phyloP scores from a whole-genome alignment of 768 basidiomycete genomes.

The Sarcomyxa edulis region DNA sequence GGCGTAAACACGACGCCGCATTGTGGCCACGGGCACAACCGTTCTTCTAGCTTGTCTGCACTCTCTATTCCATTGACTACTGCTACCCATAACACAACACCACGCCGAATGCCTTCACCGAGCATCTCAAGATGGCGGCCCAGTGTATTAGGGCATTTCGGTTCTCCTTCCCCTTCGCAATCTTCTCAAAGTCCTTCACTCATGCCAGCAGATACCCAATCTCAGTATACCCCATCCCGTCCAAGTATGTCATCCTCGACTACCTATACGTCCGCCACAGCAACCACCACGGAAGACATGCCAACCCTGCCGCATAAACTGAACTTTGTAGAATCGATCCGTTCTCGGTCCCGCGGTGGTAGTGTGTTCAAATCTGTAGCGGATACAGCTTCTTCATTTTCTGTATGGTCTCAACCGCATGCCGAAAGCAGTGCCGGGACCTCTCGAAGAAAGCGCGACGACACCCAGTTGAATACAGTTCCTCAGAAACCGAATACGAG shows the following conservation, averaged over 20 bases:
- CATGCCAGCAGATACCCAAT: slow-evolving; percentile 31
- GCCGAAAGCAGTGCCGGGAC: background rate
- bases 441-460: slow-evolving; percentile 12
- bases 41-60: slow-evolving; percentile 47
- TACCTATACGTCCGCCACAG: slow-evolving; percentile 46
- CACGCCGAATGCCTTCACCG: slow-evolving; percentile 10
- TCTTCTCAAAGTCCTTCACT: slow-evolving; percentile 27
- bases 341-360: slow-evolving; percentile 19
- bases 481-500: slow-evolving; percentile 5
- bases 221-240: slow-evolving; percentile 38
- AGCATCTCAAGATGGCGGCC: slow-evolving; percentile 56
- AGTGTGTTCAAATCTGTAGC: slow-evolving; percentile 25
- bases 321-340: slow-evolving; percentile 36
- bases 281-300: slow-evolving; percentile 38
- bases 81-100: slow-evolving; percentile 17
- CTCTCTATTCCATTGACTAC: too few species aligned
- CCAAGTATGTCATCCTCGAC: slow-evolving; percentile 59
- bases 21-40: slow-evolving; percentile 35
- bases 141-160: slow-evolving; percentile 60
- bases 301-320: slow-evolving; percentile 35
- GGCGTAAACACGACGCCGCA: slow-evolving; percentile 17
- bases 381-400: slow-evolving; percentile 21
- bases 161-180: slow-evolving; percentile 41
- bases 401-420: slow-evolving; percentile 20
- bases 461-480: slow-evolving; percentile 9